A percentile compares a stretch with the other conserved stretches of the same genome.
Evolutionary conservation across 352 stramenopile species (phyloP).

Genomic region (Phytophthora pisi): DNA sequence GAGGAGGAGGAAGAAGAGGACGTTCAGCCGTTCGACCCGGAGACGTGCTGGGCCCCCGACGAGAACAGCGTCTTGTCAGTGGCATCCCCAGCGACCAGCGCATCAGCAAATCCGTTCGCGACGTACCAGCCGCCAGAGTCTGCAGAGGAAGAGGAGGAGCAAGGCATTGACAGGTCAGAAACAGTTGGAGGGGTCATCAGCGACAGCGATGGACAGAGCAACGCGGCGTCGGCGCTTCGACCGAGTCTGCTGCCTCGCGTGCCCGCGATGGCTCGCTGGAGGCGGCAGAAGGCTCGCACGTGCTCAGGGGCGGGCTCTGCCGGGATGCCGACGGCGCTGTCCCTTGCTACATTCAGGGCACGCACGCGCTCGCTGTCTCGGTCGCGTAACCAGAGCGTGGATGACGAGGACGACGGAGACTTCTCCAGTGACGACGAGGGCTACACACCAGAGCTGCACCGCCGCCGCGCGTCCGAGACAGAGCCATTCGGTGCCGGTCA

Average conservation of each 20-base stretch:
- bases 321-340: constrained; percentile 32
- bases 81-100: constrained; percentile 6
- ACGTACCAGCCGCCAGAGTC: constrained; percentile 7
- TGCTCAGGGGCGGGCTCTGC: constrained; percentile 42
- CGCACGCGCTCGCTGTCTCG: constrained; percentile 40
- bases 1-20: constrained; percentile 20
- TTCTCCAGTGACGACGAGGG: constrained; percentile 72
- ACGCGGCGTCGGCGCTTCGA: constrained; percentile 4
- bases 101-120: constrained; percentile 23
- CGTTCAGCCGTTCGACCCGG: constrained; percentile 15
- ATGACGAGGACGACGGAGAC: constrained; percentile 45
- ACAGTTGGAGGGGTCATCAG: constrained; percentile 3
- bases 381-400: constrained; percentile 27
- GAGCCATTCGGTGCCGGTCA: constrained; percentile 22
- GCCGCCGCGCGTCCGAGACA: constrained; percentile 17
- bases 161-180: background rate
- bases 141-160: constrained; percentile 1
- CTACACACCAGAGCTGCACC: constrained; percentile 41
- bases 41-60: constrained; percentile 31
- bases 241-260: constrained; percentile 29
- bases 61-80: constrained; percentile 21
- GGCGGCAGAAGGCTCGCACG: constrained; percentile 48
- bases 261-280: constrained; percentile 27
- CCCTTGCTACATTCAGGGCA: constrained; percentile 38
- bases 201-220: constrained; percentile 19